Evolutionary conservation across 2,329 filamentous ascomycete genomes (phyloP), one percentile per base, ranked within the genome.

Genomic region (Eutypa lata): DNA sequence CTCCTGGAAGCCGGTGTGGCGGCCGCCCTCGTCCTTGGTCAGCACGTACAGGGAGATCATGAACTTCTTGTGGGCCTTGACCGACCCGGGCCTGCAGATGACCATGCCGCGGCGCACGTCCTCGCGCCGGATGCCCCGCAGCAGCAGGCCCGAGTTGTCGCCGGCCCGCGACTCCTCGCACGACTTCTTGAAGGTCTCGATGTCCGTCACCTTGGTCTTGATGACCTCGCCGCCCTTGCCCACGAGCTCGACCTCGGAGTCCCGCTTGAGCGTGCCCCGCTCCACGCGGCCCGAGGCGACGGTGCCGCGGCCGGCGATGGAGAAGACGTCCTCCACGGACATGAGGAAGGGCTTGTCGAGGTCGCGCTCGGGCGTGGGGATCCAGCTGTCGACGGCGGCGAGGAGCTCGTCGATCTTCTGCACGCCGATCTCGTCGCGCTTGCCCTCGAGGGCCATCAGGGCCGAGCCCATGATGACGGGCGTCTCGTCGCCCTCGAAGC

Each of bases 151-250:
- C 24, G 94, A 97, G 86, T 97, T 99, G 77, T 99, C 94, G 74
- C 94, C 94, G 57, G 94, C 94, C 66, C 90, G 86, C 54, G 93
- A 96, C 77, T 96, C 91, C 54, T 97, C 92, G 76, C 94, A 97
- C 48, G 91, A 95, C 85, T 99, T 99, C 84, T 97, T 97, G 84
- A 99, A 99, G 61, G 93, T 99, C 82, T 99, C 94, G 64, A 99
- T 97, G 70, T 99, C 95, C 68, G 94, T 99, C 61, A 99, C 93
- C 83, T 97, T 97, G 75, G 94, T 97, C 86, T 95, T 97, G 81
- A 97, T 90, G 62, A 90, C 77, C 45, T 86, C 82, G 53, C 77
- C 75, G 63, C 87, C 86, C 80, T 94, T 96, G 71, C 94, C 94
- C 57, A 99, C 83, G 60, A 99, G 84, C 81, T 99, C 94, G 62